Conservation (phyloP, 306 rosid species). For the Lotus japonicus region DNA sequence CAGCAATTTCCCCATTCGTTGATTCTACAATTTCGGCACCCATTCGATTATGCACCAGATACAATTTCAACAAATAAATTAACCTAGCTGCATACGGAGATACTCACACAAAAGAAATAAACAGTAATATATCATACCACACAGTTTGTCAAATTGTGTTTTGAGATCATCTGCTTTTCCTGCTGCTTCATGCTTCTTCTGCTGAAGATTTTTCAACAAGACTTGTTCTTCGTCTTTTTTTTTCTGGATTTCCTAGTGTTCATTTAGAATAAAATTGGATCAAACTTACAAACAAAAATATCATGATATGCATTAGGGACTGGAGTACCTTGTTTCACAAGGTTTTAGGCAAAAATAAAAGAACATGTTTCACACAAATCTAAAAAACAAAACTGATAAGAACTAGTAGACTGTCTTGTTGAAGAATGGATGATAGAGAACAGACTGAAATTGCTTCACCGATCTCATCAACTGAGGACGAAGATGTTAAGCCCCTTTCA, state of each 20-base stretch:
- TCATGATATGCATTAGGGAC: not conserved
- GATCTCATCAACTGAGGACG: conserved; percentile 66
- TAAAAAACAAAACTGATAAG: not conserved
- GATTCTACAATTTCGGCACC: conserved; percentile 45
- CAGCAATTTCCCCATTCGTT: conserved; percentile 54
- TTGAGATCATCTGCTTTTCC: conserved; percentile 45
- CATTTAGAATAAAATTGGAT: conserved; percentile 16
- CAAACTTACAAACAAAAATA: not conserved
- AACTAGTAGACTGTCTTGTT: conserved; percentile 9
- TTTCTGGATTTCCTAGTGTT: conserved; percentile 44
- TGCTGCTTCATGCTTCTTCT: conserved; percentile 46
- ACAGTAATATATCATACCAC: conserved; percentile 43
- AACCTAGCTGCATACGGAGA: not conserved
- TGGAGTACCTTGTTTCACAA: not conserved
- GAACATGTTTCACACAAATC: conserved; percentile 3
- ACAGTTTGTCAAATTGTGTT: conserved; percentile 53
- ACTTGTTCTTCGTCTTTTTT: conserved; percentile 36
- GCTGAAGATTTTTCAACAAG: conserved; percentile 33
- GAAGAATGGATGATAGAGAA: conserved; percentile 15
- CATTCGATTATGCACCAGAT: conserved; percentile 16
- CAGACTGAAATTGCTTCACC: conserved; percentile 68
- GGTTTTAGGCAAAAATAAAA: not conserved
- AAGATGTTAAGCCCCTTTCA: conserved; percentile 42
- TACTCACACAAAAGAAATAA: conserved; percentile 12
- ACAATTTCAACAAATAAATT: conserved; percentile 11